Conservation (phyloP, 768 basidiomycete genomes). For the Udeniomyces megalosporus region DNA sequence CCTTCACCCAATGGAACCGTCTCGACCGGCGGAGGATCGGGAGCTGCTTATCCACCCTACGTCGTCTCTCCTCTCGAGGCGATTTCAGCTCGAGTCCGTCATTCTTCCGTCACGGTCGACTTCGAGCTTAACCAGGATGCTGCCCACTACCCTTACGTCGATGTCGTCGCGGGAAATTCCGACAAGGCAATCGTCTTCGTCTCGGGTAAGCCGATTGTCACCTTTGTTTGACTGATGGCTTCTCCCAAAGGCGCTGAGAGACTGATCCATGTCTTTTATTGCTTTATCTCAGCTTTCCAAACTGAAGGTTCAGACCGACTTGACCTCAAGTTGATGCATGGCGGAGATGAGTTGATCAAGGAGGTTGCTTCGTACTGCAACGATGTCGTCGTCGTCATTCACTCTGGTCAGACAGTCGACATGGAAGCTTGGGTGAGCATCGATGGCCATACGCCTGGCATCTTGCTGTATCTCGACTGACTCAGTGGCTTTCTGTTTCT, state of each 20-base stretch:
- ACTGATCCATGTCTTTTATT: not conserved
- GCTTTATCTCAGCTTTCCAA: constrained; percentile 25
- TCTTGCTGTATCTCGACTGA: not conserved
- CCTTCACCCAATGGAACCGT: not conserved
- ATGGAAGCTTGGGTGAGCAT: constrained; percentile 6
- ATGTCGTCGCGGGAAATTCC: constrained; percentile 22
- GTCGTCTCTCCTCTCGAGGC: constrained; percentile 24
- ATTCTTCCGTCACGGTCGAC: constrained; percentile 21
- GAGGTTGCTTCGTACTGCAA: constrained; percentile 2
- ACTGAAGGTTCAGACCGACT: constrained; percentile 27
- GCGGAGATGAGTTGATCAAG: constrained; percentile 8
- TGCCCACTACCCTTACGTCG: constrained; percentile 17
- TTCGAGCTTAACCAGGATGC: constrained; percentile 23
- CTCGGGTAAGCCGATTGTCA: not conserved
- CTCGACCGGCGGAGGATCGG: constrained; percentile 1
- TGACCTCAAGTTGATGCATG: constrained; percentile 13
- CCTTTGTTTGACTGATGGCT: no score
- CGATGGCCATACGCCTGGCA: not conserved
- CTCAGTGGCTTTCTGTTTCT: not conserved
- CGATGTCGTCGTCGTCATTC: constrained; percentile 5
- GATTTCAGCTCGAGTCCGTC: constrained; percentile 21
- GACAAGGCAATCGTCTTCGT: constrained; percentile 27
- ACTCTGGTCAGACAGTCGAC: not conserved
- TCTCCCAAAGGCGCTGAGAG: no score
- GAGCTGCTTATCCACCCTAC: constrained; percentile 14